Evolutionary conservation across 164 flowering plant species (phyloP).

Genomic region (Umbilicus rupestris): DNA sequence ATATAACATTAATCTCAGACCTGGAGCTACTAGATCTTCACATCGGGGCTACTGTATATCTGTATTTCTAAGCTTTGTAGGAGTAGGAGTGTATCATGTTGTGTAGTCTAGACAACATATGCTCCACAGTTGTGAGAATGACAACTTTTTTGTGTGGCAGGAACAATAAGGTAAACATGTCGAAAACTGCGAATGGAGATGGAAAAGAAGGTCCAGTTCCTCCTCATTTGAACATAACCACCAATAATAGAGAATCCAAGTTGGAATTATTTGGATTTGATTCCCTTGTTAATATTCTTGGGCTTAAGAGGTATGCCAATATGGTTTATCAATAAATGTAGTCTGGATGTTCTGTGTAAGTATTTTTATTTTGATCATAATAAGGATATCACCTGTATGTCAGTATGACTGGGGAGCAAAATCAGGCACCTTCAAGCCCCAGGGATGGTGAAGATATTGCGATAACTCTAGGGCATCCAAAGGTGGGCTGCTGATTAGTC

Average conservation of each 20-base stretch:
- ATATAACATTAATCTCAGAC: too few relatives aligned
- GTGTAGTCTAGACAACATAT: not conserved
- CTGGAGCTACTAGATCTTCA: too few relatives aligned
- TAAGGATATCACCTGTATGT: slow-evolving; percentile 5
- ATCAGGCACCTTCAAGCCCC: slow-evolving; percentile 75
- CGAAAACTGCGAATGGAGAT: slow-evolving; percentile 21
- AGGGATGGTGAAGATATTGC: slow-evolving; percentile 80
- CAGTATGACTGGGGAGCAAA: slow-evolving; percentile 94
- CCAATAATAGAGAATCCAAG: slow-evolving; percentile 57
- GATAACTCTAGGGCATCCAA: slow-evolving; percentile 51
- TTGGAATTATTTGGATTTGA: slow-evolving; percentile 96
- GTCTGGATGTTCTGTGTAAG: not conserved
- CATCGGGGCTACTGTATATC: too few relatives aligned
- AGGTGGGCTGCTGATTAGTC: slow-evolving; percentile 35
- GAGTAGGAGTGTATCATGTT: not conserved
- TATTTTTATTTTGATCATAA: not conserved
- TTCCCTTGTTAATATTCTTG: slow-evolving; percentile 92
- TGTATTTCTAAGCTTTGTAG: not conserved
- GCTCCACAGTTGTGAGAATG: not conserved
- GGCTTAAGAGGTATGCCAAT: slow-evolving; percentile 64
- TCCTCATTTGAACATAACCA: slow-evolving; percentile 30
- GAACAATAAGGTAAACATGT: slow-evolving; percentile 34
- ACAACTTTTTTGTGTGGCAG: not conserved
- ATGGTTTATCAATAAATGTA: not conserved
- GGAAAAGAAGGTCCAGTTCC: slow-evolving; percentile 27